Evolutionary conservation across 805 yeast species (phyloP).

Genomic region (Saitoella complicata): DNA sequence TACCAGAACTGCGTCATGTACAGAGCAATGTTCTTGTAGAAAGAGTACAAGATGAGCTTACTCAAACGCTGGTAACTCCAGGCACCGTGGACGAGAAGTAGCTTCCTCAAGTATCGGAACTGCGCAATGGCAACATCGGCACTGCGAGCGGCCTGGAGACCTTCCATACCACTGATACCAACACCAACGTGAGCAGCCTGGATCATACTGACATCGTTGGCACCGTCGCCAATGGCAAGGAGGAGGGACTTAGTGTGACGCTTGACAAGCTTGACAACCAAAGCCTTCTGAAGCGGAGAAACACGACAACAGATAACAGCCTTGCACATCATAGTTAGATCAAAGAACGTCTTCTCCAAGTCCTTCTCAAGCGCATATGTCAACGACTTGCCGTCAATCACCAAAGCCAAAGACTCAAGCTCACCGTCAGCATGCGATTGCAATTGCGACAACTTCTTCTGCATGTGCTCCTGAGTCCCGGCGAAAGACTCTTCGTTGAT

Average conservation of each 20-base stretch:
- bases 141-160: constrained; percentile 97
- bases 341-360: constrained; percentile 60
- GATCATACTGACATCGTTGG: constrained; percentile 97
- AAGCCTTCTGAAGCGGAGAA: constrained; percentile 90
- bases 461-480: constrained; percentile 57
- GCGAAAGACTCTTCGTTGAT: constrained; percentile 73
- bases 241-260: constrained; percentile 55
- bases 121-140: constrained; percentile 97
- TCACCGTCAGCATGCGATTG: constrained; percentile 30
- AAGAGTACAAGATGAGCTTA: constrained; percentile 81
- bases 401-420: constrained; percentile 63
- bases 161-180: constrained; percentile 98
- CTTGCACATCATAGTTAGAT: constrained; percentile 71
- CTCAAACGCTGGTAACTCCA: constrained; percentile 96
- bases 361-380: constrained; percentile 72
- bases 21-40: constrained; percentile 86
- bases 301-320: constrained; percentile 98
- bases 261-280: constrained; percentile 89
- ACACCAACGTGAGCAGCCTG: constrained; percentile 99
- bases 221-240: constrained; percentile 96
- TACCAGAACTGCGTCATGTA: constrained; percentile 99
- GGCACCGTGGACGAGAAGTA: constrained; percentile 83
- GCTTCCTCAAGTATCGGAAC: constrained; percentile 67
- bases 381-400: constrained; percentile 87
- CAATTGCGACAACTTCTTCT: constrained; percentile 46